Evolutionary conservation across 2,329 filamentous ascomycete species (phyloP), one percentile per base, ranked within the genome.

Genomic region (Paecilomyces fulvus): DNA sequence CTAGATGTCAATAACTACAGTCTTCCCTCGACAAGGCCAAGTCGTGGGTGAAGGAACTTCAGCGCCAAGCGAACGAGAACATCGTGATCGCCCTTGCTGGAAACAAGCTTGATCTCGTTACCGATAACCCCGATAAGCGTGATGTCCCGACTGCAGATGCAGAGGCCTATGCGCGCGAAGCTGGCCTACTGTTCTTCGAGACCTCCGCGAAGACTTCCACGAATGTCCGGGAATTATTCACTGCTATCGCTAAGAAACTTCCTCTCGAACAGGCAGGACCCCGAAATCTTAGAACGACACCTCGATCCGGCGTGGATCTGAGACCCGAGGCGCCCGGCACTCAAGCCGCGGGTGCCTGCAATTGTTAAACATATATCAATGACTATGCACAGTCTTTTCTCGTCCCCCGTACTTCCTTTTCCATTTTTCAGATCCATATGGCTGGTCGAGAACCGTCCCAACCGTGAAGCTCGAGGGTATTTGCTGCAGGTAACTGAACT

Each of bases 1-100:
- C 52, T 49, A 20, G 57, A 11, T 30, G 30, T 28, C 25, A 28
- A 28, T 12, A 61, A 56, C 21, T 52, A 20, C 56, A 99, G 94
- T 85, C 92, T 63, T 99, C 94, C 51, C 81, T 99, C 69, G 95
- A 99, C 77, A 99, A 99, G 81, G 95, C 95, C 65, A 99, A 99
- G 77, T 89, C 92, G 49, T 99, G 94, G 94, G 92, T 99, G 58
- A 97, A 97, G 79, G 94, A 99, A 74, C 85, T 99, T 55, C 94
- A 99, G 76, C 87, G 94, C 71, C 94, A 99, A 78, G 94, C 95
- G 61, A 99, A 97, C 79, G 94, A 99, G 77, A 97, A 97, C 77
- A 99, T 99, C 74, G 92, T 99, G 75, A 99, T 99, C 70, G 94
- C 94, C 51, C 85, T 99, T 49, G 94, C 92, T 54, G 94, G 94